Conservation (phyloP, 768 basidiomycete species). For the Russula compacta region DNA sequence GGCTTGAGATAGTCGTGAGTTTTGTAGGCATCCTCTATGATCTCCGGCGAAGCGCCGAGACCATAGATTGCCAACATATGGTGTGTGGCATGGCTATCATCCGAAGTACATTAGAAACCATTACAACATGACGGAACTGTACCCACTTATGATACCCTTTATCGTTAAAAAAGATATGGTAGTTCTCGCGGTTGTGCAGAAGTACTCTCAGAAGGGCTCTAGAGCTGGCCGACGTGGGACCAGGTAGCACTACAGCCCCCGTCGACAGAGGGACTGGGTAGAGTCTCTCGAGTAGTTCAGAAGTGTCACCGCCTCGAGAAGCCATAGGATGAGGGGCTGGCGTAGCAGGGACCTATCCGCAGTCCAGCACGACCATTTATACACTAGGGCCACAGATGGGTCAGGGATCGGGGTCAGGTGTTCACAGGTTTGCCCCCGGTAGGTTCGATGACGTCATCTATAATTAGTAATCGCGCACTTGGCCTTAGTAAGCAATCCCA, state of each 20-base stretch:
- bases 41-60: constrained; percentile 41
- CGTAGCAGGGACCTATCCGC: too few relatives aligned
- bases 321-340: background rate
- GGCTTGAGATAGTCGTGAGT: constrained; percentile 34
- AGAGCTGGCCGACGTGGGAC: constrained; percentile 2
- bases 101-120: background rate
- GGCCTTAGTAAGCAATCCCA: too few relatives aligned
- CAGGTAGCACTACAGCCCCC: constrained; percentile 3
- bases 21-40: constrained; percentile 37
- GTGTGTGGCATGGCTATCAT: constrained; percentile 45
- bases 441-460: background rate
- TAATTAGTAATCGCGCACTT: too few relatives aligned
- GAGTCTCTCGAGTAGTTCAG: constrained; percentile 2
- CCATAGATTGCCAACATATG: constrained; percentile 50
- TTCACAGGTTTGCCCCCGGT: background rate
- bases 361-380: background rate
- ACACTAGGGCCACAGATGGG: background rate
- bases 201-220: constrained; percentile 22
- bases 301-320: background rate
- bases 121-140: background rate
- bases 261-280: constrained; percentile 7
- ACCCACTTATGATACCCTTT: constrained; percentile 29
- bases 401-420: background rate
- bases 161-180: constrained; percentile 47
- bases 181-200: constrained; percentile 42